Base-by-base conservation (phyloP, 2,329 filamentous ascomycete genomes). In the Sporothrix mexicana region DNA sequence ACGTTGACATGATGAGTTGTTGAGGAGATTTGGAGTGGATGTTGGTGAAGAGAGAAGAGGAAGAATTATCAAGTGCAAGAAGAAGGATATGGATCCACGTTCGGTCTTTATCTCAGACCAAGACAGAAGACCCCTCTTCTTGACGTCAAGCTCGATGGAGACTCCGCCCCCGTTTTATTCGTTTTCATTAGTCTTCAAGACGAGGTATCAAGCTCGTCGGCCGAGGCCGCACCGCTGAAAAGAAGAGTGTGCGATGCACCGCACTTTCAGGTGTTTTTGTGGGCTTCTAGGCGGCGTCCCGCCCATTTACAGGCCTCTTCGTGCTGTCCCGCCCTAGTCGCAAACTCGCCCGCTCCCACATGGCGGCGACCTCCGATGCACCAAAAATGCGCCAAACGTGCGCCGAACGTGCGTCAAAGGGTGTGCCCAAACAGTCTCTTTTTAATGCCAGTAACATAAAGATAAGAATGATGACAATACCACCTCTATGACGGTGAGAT, bases 351-450 rank as follows among this genome's bases (percentile, higher is more conserved):
- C 57, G 41, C 5, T 36, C 1, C 30, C 36, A 36, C 20, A 17
- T 10, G 3, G 51, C 70, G 70, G 62, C 70, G 61, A 72, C 70
- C 70, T 72, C 70, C 70, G 70, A 72, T 30, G 43, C 41, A 23
- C 51, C 51, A 25, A 20, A 8, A 23, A 25, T 36, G 30, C 30
- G 30, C 30, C 30, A 36, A 36, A 5, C 2, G 30, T 36, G 30
- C 30, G 30, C 30, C 30, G 7, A 36, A 5, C 2, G 30, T 36
- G 30, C 3, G 30, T 5, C 3, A 36, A 36, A 36, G 30, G 7
- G 2, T 36, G 30, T 7, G 30, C 20, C 15, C 47, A 57, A 25
- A 30, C 20, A 45, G 30, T 15, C 9, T 41, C 3, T 62, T 20
- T 20, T 4, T 9, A 43, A 36, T 36, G 7, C 30, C 30, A 36